Percentiles rank a stretch among this genome's conserved stretches.
Evolutionary conservation across 208 protist species (phyloP).

Genomic region (Histomonas meleagridis): DNA sequence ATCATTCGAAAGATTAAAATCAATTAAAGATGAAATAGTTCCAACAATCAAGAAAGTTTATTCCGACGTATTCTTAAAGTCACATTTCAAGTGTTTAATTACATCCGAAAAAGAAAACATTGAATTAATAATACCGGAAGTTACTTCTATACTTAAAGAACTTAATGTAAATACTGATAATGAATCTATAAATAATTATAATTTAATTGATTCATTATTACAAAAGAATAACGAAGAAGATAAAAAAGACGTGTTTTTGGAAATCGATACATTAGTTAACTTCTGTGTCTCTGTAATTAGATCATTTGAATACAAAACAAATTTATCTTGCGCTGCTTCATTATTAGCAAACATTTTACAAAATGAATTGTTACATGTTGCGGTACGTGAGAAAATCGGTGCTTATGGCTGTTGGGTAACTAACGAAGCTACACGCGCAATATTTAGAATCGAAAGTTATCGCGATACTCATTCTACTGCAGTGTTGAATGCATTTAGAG

Average conservation of each 20-base stretch:
- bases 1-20: no score
- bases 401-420: not conserved
- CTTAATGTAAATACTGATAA: not conserved
- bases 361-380: not conserved
- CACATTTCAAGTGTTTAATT: not conserved
- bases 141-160: not conserved
- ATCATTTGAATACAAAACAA: not conserved
- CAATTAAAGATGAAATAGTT: not conserved
- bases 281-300: not conserved
- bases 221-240: no score
- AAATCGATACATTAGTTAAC: not conserved
- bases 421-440: not conserved
- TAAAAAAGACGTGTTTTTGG: not conserved
- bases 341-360: not conserved
- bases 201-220: no score
- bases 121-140: not conserved
- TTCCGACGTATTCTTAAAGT: not conserved
- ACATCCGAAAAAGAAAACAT: not conserved
- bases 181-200: not conserved
- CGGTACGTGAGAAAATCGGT: not conserved
- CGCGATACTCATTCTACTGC: not conserved
- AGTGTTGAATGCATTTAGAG: not conserved
- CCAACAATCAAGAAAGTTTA: not conserved
- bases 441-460: not conserved
- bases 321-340: not conserved